Conservation (phyloP, 352 stramenopile genomes). For the Pythium biforme region DNA sequence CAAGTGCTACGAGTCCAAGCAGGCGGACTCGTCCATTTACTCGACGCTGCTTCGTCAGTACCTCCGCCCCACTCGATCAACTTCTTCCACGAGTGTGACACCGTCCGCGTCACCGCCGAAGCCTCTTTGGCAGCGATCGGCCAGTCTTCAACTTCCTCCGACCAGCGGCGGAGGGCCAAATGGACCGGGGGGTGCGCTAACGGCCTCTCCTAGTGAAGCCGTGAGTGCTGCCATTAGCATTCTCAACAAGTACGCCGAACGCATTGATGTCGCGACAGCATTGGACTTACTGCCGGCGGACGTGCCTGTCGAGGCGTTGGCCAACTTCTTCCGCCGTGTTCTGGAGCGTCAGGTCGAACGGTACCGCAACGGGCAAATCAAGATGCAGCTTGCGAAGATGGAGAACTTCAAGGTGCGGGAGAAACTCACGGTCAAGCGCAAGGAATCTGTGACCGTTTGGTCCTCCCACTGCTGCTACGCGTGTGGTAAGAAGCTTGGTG, state of each 20-base stretch:
- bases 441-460: conserved; percentile 73
- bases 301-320: conserved; percentile 46
- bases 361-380: conserved; percentile 78
- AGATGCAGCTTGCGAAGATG: conserved; percentile 87
- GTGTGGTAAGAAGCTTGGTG: conserved; percentile 68
- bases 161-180: background rate
- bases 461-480: conserved; percentile 68
- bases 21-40: conserved; percentile 80
- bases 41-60: conserved; percentile 75
- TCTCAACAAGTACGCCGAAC: conserved; percentile 80
- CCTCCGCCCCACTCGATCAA: conserved; percentile 43
- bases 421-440: conserved; percentile 58
- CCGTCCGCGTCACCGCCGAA: conserved; percentile 30
- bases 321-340: conserved; percentile 68
- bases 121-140: conserved; percentile 33
- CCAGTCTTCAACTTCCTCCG: conserved; percentile 20
- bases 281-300: conserved; percentile 70
- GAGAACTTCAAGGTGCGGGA: conserved; percentile 82
- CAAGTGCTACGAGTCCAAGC: conserved; percentile 70
- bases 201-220: conserved; percentile 44
- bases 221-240: conserved; percentile 70
- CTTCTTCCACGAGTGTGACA: conserved; percentile 13
- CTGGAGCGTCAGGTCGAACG: conserved; percentile 75
- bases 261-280: conserved; percentile 76
- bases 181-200: conserved; percentile 7